phyloP scores from a whole-genome alignment of 192 early-diverging fungal genomes.

The Entrophospora sp. region DNA sequence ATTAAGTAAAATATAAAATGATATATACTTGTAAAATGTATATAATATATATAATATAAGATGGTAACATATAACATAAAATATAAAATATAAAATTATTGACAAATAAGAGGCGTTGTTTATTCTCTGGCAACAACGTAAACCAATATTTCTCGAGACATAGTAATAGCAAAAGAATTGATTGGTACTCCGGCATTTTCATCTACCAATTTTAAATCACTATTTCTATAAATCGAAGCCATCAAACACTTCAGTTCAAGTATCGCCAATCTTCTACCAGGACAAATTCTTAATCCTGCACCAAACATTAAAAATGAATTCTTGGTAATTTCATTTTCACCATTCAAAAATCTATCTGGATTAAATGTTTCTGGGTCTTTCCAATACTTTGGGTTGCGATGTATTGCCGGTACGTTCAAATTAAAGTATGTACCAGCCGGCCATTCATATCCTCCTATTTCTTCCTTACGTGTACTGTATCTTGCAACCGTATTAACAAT shows the following conservation, averaged over 20 bases:
- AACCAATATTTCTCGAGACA: too few relatives aligned
- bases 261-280: not conserved
- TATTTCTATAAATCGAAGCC: not conserved
- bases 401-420: not conserved
- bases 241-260: not conserved
- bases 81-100: too few relatives aligned
- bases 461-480: too few relatives aligned
- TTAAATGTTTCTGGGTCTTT: not conserved
- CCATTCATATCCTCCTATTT: not conserved
- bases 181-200: not conserved
- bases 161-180: too few relatives aligned
- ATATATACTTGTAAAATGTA: too few relatives aligned
- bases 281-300: not conserved
- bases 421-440: not conserved
- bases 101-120: too few relatives aligned
- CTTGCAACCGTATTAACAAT: too few relatives aligned
- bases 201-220: slow-evolving; percentile 1
- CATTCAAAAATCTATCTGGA: not conserved
- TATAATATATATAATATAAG: too few relatives aligned
- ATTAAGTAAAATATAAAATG: too few relatives aligned
- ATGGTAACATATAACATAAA: too few relatives aligned
- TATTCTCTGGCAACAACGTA: too few relatives aligned
- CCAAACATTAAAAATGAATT: not conserved
- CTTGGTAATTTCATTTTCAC: not conserved
- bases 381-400: not conserved